phyloP scores from a whole-genome alignment of 352 stramenopile species.

The Globisporangium cederbergense region DNA sequence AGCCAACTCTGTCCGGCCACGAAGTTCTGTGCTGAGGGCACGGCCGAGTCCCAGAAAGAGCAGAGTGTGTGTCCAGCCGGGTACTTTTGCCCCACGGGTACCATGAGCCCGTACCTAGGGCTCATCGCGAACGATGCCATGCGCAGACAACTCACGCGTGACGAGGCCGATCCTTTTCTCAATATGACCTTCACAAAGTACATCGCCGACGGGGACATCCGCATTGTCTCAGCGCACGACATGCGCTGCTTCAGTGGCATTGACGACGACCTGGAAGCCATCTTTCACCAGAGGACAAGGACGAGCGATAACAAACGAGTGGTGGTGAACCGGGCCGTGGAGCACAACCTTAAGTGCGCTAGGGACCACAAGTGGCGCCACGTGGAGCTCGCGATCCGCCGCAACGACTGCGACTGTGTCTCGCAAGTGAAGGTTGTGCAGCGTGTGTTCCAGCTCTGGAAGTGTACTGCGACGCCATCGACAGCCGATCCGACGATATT shows the following conservation, averaged over 20 bases:
- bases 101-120: constrained; percentile 82
- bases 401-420: constrained; percentile 92
- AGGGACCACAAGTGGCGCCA: constrained; percentile 94
- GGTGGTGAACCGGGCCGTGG: constrained; percentile 61
- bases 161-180: constrained; percentile 75
- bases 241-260: constrained; percentile 89
- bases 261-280: constrained; percentile 68
- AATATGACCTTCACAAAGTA: constrained; percentile 84
- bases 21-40: constrained; percentile 87
- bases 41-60: constrained; percentile 79
- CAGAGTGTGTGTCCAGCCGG: constrained; percentile 78
- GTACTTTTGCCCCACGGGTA: constrained; percentile 96
- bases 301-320: constrained; percentile 4
- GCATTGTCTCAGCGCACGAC: constrained; percentile 88
- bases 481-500: constrained; percentile 24
- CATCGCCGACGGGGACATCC: constrained; percentile 85
- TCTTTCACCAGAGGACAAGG: constrained; percentile 31
- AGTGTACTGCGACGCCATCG: constrained; percentile 75
- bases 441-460: constrained; percentile 92
- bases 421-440: constrained; percentile 84
- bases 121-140: constrained; percentile 90
- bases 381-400: constrained; percentile 81
- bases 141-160: constrained; percentile 52
- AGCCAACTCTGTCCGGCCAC: constrained; percentile 86
- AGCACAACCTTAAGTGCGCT: constrained; percentile 81